Conservation (phyloP, 2,329 filamentous ascomycete genomes). For the Cladosporium phlei region DNA sequence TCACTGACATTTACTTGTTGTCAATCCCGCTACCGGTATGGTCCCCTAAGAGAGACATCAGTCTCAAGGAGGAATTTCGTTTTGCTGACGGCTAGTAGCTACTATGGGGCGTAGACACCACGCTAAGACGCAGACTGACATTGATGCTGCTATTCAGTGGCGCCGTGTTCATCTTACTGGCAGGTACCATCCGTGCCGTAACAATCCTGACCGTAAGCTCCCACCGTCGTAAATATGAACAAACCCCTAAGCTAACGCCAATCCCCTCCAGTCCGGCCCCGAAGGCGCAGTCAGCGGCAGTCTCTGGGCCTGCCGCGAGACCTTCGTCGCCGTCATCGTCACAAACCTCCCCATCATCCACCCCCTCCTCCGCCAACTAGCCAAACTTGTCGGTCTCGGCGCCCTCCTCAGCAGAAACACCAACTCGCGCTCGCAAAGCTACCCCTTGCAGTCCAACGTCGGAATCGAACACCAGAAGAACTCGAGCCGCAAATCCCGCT, state of each 20-base stretch:
- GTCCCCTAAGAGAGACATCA: too few species aligned
- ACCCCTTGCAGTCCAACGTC: not conserved
- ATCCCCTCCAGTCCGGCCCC: not conserved
- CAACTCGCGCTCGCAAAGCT: slow-evolving; percentile 1
- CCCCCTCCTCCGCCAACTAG: not conserved
- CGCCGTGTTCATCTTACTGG: slow-evolving; percentile 6
- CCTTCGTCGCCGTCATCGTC: slow-evolving; percentile 7
- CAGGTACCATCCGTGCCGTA: slow-evolving; percentile 1
- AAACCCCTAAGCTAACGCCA: not conserved
- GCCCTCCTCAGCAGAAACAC: not conserved
- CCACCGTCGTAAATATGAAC: accelerated
- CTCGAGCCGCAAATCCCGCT: not conserved
- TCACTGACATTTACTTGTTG: slow-evolving; percentile 1
- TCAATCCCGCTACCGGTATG: slow-evolving; percentile 4
- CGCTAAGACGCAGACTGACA: slow-evolving; percentile 1
- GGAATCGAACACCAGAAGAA: slow-evolving; percentile 5
- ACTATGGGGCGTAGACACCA: not conserved
- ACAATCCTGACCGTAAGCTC: slow-evolving; percentile 1
- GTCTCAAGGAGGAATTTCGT: not conserved
- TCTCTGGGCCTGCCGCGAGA: slow-evolving; percentile 4
- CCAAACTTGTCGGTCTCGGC: not conserved
- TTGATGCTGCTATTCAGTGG: slow-evolving; percentile 7
- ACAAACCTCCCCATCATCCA: slow-evolving; percentile 8
- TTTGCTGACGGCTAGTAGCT: not conserved
- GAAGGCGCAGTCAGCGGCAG: slow-evolving; percentile 9